phyloP scores from a whole-genome alignment of 75 land plant species.

The Ceratopteris richardii region DNA sequence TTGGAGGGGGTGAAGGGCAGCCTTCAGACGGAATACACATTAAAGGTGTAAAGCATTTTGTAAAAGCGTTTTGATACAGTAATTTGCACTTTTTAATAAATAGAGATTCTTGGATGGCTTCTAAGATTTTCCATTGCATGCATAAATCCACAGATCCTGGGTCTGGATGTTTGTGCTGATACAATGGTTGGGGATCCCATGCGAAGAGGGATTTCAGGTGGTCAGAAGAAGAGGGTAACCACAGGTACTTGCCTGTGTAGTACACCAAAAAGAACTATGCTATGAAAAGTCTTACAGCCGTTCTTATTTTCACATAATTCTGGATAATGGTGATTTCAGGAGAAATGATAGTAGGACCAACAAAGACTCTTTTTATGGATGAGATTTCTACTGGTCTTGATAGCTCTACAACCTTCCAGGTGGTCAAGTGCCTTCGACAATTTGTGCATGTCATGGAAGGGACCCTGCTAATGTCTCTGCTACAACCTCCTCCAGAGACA shows the following conservation, averaged over 20 bases:
- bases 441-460: constrained; percentile 38
- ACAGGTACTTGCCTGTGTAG: constrained; percentile 11
- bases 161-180: constrained; percentile 30
- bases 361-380: constrained; percentile 54
- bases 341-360: constrained; percentile 65
- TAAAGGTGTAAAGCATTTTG: constrained; percentile 46
- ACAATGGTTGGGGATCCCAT: constrained; percentile 34
- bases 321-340: constrained; percentile 22
- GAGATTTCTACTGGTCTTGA: constrained; percentile 66
- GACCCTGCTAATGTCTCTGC: constrained; percentile 46
- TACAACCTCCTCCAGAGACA: constrained; percentile 95
- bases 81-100: no score
- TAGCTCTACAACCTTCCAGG: constrained; percentile 58
- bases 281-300: no score
- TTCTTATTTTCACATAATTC: not conserved
- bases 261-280: not conserved
- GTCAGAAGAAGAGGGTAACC: constrained; percentile 34
- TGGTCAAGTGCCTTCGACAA: constrained; percentile 55
- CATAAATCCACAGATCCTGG: constrained; percentile 26
- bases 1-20: constrained; percentile 42
- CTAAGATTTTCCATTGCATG: not conserved
- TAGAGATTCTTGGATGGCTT: no score
- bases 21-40: constrained; percentile 53
- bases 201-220: constrained; percentile 31
- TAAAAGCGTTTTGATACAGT: no score